Evolutionary conservation across 331 rosid genomes (phyloP), one percentile per base, ranked within the genome.

Genomic region (Phaseolus coccineus): DNA sequence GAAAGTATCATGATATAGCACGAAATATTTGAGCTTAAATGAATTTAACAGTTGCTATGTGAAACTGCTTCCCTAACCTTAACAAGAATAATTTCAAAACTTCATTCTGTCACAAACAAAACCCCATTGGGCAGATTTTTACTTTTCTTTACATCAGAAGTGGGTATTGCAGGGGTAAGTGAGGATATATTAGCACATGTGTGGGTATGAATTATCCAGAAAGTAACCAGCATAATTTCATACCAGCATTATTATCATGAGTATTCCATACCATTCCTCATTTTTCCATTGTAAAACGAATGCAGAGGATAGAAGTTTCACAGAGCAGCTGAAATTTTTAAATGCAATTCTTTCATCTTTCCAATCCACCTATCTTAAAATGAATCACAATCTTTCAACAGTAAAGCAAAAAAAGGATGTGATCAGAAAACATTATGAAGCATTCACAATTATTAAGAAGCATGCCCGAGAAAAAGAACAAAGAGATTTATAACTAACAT

Each of bases 281-380:
- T 37, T 78, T 84, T 85, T 82, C 87, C 87, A 83, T 86, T 88
- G 88, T 91, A 92, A 71, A 89, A 97, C 62, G 97, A 97, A 84
- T 92, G 97, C 93, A 91, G 87, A 19, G 97, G 97, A 83, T 92
- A 95, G 84, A 95, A 95, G 82, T 88, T 87, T 75, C 93, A 97
- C 35, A 95, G 85, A 80, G 97, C 91, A 84, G 96, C 98, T 63
- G 97, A 81, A 85, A 92, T 84, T 86, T 69, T 87, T 91, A 96
- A 52, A 94, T 71, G 84, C 97, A 92, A 52, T 68, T 85, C 74
- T 80, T 86, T 94, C 97, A 56, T 84, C 89, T 67, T 90, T 96
- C 98, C 97, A 94, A 81, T 94, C 91, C 78, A 92, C 87, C 98
- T 90, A 79, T 62, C 77, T 85, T 57, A 39, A 73, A 73, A 78